A percentile compares a stretch with the other conserved stretches of the same genome.
Evolutionary conservation across 805 yeast genomes (phyloP).

Genomic region (Barnettozyma californica): DNA sequence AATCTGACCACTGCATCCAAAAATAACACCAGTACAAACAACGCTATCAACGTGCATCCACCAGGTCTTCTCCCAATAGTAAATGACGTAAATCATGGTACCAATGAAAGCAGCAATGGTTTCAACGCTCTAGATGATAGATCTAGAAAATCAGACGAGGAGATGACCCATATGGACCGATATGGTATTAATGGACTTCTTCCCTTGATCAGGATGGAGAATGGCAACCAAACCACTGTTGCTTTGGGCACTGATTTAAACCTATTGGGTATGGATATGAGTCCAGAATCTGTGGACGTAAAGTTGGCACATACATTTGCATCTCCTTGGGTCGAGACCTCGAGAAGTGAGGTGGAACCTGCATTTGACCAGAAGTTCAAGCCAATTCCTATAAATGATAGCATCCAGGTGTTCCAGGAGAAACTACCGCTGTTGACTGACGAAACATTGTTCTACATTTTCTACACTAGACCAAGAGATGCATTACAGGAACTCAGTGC

Average conservation of each 20-base stretch:
- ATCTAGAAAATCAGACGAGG: slow-evolving; percentile 16
- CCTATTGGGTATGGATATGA: slow-evolving; percentile 58
- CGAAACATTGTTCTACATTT: slow-evolving; percentile 88
- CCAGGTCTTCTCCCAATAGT: slow-evolving; percentile 7
- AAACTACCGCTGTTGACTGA: slow-evolving; percentile 68
- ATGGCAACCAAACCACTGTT: slow-evolving; percentile 55
- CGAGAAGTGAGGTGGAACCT: slow-evolving; percentile 88
- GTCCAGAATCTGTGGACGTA: slow-evolving; percentile 29
- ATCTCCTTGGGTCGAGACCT: slow-evolving; percentile 94
- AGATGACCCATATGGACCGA: slow-evolving; percentile 43
- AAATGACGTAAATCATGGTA: slow-evolving; percentile 3
- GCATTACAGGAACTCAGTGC: slow-evolving; percentile 92
- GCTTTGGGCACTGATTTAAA: slow-evolving; percentile 74
- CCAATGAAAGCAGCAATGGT: neutral
- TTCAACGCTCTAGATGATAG: neutral
- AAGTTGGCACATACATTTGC: slow-evolving; percentile 62
- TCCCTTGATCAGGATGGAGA: slow-evolving; percentile 56
- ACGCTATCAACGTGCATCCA: slow-evolving; percentile 1
- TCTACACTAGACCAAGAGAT: slow-evolving; percentile 90
- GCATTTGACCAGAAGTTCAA: slow-evolving; percentile 56
- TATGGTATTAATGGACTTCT: slow-evolving; percentile 66
- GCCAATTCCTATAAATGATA: slow-evolving; percentile 3
- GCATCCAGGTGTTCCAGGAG: slow-evolving; percentile 25
- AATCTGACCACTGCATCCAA: neutral
- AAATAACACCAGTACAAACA: slow-evolving; percentile 4